Percentiles rank a stretch among this genome's conserved stretches.
Conservation (phyloP, 495 filamentous ascomycete species). For the Venustampulla echinocandica region DNA sequence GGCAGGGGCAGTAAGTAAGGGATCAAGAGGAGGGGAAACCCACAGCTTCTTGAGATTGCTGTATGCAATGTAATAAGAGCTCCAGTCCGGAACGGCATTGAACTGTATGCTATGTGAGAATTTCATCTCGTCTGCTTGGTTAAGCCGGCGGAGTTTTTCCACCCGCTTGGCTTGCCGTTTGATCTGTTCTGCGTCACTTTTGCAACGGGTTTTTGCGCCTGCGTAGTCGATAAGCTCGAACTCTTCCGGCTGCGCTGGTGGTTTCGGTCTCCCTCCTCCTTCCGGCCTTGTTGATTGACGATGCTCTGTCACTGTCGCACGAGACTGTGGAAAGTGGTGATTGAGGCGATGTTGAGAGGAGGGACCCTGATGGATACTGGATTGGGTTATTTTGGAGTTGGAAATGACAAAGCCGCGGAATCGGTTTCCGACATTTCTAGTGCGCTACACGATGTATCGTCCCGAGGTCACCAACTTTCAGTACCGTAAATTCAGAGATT, state of each 20-base stretch:
- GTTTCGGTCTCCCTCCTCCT: conserved; percentile 15
- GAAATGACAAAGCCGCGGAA: too few species aligned
- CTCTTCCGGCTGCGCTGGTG: conserved; percentile 12
- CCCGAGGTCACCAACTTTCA: too few species aligned
- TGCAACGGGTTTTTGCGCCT: neutral
- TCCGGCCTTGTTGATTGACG: conserved; percentile 11
- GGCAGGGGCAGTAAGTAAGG: neutral
- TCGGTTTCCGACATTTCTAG: too few species aligned
- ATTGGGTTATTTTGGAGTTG: too few species aligned
- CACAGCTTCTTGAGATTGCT: conserved; percentile 98
- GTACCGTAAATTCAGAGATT: too few species aligned
- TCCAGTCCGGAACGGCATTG: conserved; percentile 99
- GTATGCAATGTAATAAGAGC: conserved; percentile 92
- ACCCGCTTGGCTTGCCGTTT: conserved; percentile 30
- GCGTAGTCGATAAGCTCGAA: conserved; percentile 23
- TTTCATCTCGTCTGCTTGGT: conserved; percentile 83
- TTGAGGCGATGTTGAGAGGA: neutral
- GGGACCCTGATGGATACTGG: too few species aligned
- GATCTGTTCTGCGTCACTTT: conserved; percentile 14
- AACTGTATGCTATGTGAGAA: conserved; percentile 99
- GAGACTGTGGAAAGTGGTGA: neutral
- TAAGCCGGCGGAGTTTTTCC: conserved; percentile 46
- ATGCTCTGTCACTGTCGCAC: neutral
- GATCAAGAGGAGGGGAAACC: conserved; percentile 28
- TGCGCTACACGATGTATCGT: too few species aligned